phyloP scores from a whole-genome alignment of 2,329 filamentous ascomycete species.

The Diaporthe capsici region DNA sequence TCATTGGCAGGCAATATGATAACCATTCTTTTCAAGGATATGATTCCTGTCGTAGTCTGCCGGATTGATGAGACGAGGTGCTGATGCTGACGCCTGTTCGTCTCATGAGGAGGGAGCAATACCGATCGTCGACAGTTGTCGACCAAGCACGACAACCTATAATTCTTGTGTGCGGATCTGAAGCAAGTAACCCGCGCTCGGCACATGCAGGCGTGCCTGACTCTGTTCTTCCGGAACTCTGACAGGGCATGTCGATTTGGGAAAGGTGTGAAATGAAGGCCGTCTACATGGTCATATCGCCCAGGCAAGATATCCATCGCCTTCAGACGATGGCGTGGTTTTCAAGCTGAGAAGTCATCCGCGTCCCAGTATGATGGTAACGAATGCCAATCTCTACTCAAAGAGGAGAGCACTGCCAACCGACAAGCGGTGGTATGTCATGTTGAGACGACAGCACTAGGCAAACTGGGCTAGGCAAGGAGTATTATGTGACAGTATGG shows the following conservation, averaged over 20 bases:
- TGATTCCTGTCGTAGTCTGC: not conserved
- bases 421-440: not conserved
- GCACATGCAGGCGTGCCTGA: not conserved
- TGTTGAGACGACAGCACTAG: constrained; percentile 21
- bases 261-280: too few species aligned
- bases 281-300: not conserved
- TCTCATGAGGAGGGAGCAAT: not conserved
- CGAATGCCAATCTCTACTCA: not conserved
- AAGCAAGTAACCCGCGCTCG: not conserved
- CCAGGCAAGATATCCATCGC: not conserved
- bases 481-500: constrained; percentile 13
- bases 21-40: not conserved
- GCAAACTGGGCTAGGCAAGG: not conserved
- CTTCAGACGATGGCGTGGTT: not conserved
- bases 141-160: not conserved
- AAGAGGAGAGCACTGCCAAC: not conserved
- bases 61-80: not conserved
- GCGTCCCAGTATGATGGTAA: constrained; percentile 18
- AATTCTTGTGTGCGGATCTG: not conserved
- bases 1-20: not conserved
- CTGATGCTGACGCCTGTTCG: not conserved
- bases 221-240: not conserved
- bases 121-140: not conserved
- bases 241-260: not conserved
- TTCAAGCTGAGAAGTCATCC: not conserved